A percentile compares a stretch with the other conserved stretches of the same genome.
These are phyloP conservation scores for Penicillium crystallinum DNA, from an alignment of 495 filamentous ascomycete genomes.

Conservation along the genomic window DNA sequence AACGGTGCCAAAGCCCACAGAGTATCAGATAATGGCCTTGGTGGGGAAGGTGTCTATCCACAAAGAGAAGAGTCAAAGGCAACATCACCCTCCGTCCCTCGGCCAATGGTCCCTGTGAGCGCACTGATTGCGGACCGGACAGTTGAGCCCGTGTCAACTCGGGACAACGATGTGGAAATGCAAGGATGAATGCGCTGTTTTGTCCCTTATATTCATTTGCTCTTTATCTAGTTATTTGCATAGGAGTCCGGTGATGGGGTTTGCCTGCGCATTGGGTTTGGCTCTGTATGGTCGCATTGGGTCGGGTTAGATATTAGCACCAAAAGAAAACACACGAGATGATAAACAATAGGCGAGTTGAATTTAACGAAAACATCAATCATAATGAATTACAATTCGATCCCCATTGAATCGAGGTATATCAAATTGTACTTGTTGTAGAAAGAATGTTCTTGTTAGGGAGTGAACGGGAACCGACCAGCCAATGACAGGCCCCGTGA, in stretches of 20 bases:
- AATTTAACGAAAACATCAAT: conserved; percentile 2
- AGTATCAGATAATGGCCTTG: conserved; percentile 30
- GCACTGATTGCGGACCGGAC: conserved; percentile 38
- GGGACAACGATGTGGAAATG: conserved; percentile 56
- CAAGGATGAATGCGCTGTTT: conserved; percentile 32
- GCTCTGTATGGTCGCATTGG: conserved; percentile 13
- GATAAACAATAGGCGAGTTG: background rate
- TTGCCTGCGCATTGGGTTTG: conserved; percentile 8
- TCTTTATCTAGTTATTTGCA: conserved; percentile 12
- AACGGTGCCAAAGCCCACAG: conserved; percentile 31
- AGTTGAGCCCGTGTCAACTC: conserved; percentile 17
- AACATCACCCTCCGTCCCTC: conserved; percentile 23
- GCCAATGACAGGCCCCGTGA: conserved; percentile 43
- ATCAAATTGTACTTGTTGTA: background rate
- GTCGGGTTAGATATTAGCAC: conserved; percentile 4
- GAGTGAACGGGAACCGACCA: conserved; percentile 20
- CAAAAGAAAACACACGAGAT: conserved; percentile 2
- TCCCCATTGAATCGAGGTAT: background rate
- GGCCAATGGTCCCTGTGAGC: conserved; percentile 32
- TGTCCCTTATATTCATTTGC: background rate
- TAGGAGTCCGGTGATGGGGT: conserved; percentile 23
- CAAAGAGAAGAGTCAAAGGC: conserved; percentile 14
- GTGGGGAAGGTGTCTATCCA: conserved; percentile 4
- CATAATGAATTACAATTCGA: background rate
- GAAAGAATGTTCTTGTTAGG: conserved; percentile 6